Conservation (phyloP, 2,329 filamentous ascomycete genomes). For the Paecilomyces sp. region DNA sequence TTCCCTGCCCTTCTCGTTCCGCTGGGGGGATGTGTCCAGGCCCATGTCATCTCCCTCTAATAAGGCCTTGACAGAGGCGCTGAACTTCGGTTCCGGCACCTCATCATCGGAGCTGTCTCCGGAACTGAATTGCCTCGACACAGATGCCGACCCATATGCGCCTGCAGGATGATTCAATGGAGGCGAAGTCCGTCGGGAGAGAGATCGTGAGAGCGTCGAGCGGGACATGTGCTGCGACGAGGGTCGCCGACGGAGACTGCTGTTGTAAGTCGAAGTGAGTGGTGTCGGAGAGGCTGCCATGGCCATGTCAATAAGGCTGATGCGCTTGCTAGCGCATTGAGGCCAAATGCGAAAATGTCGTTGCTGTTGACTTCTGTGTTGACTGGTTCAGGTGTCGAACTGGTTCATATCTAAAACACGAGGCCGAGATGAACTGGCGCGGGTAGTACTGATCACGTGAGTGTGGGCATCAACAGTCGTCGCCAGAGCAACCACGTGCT, state of each 20-base stretch:
- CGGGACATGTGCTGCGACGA: slow-evolving; percentile 31
- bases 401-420: background rate
- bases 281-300: slow-evolving; percentile 30
- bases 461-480: slow-evolving; percentile 4
- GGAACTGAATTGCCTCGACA: slow-evolving; percentile 34
- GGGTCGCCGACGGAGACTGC: slow-evolving; percentile 26
- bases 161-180: slow-evolving; percentile 13
- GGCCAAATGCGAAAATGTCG: background rate
- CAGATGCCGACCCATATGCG: slow-evolving; percentile 12
- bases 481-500: slow-evolving; percentile 7
- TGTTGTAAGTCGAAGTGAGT: slow-evolving; percentile 27
- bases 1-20: slow-evolving; percentile 21
- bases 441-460: slow-evolving; percentile 6
- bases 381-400: background rate
- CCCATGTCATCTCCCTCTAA: slow-evolving; percentile 49
- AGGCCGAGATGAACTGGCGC: slow-evolving; percentile 1
- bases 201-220: slow-evolving; percentile 26
- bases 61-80: slow-evolving; percentile 81
- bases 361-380: background rate
- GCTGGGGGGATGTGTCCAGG: slow-evolving; percentile 50
- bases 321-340: slow-evolving; percentile 9
- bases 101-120: slow-evolving; percentile 94
- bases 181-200: slow-evolving; percentile 26
- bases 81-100: slow-evolving; percentile 83
- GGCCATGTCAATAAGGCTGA: slow-evolving; percentile 14